Evolutionary conservation across 345 rosid genomes (phyloP).

Genomic region (Anacardium occidentale): DNA sequence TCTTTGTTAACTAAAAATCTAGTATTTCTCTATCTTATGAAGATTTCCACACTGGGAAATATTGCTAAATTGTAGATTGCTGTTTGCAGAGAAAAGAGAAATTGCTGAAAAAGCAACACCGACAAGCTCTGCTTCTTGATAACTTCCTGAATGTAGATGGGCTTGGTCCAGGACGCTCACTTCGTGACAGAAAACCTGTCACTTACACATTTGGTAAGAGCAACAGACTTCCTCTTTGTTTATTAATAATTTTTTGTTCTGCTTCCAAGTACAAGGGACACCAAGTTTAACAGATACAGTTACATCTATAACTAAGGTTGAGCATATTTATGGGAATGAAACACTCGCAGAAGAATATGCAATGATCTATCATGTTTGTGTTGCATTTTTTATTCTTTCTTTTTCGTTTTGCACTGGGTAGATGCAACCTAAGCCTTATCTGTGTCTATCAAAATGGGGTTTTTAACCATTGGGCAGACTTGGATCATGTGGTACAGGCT

Average conservation of each 20-base stretch:
- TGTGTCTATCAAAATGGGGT: too few species aligned
- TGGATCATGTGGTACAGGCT: too few species aligned
- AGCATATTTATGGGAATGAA: not conserved
- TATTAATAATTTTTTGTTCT: not conserved
- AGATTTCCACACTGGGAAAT: not conserved
- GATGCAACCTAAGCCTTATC: too few species aligned
- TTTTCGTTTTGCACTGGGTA: too few species aligned
- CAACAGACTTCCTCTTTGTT: not conserved
- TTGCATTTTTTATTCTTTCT: too few species aligned
- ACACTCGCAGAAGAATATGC: not conserved
- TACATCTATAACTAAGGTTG: not conserved
- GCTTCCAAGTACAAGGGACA: not conserved
- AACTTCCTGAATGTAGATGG: constrained; percentile 68
- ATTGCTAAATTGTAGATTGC: constrained; percentile 19
- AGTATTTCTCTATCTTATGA: not conserved
- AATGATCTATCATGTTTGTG: too few species aligned
- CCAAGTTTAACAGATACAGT: not conserved
- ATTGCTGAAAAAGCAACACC: constrained; percentile 86
- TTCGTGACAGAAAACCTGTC: constrained; percentile 92
- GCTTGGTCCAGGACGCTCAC: constrained; percentile 80
- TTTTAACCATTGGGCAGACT: too few species aligned
- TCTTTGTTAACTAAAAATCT: not conserved
- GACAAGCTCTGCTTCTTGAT: constrained; percentile 85
- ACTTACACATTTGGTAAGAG: constrained; percentile 88
- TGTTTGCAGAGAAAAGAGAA: constrained; percentile 71